Evolutionary conservation across 768 basidiomycete species (phyloP).

Genomic region (Agaricus blazei): DNA sequence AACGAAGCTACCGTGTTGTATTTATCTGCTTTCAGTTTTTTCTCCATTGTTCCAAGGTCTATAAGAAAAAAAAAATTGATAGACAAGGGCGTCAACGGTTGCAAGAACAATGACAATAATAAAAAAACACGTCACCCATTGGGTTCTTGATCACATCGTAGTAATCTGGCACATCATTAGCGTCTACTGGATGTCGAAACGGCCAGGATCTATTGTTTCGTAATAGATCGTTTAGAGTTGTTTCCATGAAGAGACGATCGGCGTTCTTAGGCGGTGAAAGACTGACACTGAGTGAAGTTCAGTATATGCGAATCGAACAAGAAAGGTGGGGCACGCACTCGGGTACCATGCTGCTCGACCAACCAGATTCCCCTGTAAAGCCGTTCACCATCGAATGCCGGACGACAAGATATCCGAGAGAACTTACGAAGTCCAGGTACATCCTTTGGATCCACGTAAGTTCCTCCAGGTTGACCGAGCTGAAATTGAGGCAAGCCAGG

Average conservation of each 20-base stretch:
- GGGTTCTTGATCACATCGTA: conserved; percentile 85
- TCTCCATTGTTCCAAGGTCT: conserved; percentile 87
- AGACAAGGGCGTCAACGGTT: not conserved
- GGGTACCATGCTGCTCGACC: conserved; percentile 80
- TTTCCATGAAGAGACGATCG: conserved; percentile 66
- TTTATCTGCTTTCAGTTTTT: conserved; percentile 85
- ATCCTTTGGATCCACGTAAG: conserved; percentile 63
- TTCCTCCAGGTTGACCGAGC: conserved; percentile 43
- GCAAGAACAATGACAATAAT: not conserved
- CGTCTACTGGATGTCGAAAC: conserved; percentile 77
- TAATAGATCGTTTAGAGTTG: conserved; percentile 73
- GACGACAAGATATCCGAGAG: not conserved
- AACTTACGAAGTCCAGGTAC: conserved; percentile 83
- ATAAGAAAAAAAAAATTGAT: not conserved
- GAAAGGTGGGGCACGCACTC: conserved; percentile 40
- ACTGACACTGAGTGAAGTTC: conserved; percentile 22
- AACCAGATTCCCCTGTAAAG: conserved; percentile 79
- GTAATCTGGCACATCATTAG: conserved; percentile 80
- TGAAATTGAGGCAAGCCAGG: conserved; percentile 75
- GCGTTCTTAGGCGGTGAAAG: conserved; percentile 38
- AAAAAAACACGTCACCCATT: conserved; percentile 61
- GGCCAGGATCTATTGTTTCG: conserved; percentile 83
- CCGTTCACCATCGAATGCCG: conserved; percentile 3
- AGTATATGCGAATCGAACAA: not conserved
- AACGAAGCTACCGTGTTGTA: conserved; percentile 75